Base-by-base conservation (phyloP, 768 basidiomycete species). In the Tubosaeta sp. region DNA sequence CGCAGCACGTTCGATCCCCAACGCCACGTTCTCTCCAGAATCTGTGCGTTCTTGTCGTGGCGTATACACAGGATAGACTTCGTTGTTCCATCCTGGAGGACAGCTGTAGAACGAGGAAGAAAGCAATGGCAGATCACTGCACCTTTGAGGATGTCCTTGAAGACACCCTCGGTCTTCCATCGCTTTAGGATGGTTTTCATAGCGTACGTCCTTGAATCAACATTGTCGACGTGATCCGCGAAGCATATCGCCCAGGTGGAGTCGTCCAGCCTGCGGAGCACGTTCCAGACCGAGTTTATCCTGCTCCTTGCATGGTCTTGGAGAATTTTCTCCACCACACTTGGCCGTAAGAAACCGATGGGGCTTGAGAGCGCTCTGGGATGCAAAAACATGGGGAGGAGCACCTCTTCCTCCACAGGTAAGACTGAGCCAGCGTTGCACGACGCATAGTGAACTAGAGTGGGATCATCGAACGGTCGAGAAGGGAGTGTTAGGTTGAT, bases 1-100 rank as follows among this genome's bases (percentile, higher is more conserved):
- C 4, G 72, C 72, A 37, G 74, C 71, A 31, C 74, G 72, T 52
- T 76, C 75, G 41, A 76, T 70, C n/a, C 72, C 66, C 45, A 76
- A 74, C 35, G 52, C 75, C 52, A 58, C 27, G 19, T 9, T 61
- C 13, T 3, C 25, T 5, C 34, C 14, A 14, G 43, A 12, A 22
- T 17, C 39, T 9, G 6, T 5, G 26, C 51, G 56, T 34, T 55
- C 52, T 5, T 26, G 19, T 45, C 33, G 63, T 26, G 63, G 63
- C 1, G 16, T 53, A 32, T 65, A 65, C 32, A 64, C 63, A 4
- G 63, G 63, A 32, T 64, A 64, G 7, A n/a, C 58, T 38, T 65
- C 63, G 25, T 60, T 38, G 46, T 50, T 65, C 63, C 63, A 64
- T 11, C 63, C 63, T 64, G 13, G 37, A 4, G 11, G 34, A 14